Conservation (phyloP, 2,329 filamentous ascomycete genomes). For the Fusarium armeniacum region DNA sequence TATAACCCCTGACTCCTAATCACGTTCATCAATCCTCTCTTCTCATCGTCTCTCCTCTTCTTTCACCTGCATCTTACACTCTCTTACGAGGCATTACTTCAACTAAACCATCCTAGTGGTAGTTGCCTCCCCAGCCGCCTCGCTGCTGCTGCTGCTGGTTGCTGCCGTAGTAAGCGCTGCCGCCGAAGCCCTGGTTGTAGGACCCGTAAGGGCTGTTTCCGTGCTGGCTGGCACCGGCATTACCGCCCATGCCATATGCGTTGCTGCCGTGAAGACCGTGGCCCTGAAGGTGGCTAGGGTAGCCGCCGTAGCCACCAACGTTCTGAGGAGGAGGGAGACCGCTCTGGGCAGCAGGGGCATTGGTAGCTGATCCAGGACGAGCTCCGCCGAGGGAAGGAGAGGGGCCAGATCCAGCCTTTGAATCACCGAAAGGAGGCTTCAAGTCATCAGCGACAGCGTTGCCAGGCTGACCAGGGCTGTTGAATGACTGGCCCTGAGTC, state of each 20-base stretch:
- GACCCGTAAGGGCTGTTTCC: constrained; percentile 67
- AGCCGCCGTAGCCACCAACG: constrained; percentile 69
- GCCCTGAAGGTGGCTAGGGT: constrained; percentile 68
- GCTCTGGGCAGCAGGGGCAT: constrained; percentile 62
- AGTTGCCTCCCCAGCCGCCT: constrained; percentile 72
- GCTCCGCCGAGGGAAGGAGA: constrained; percentile 69
- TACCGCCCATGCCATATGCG: constrained; percentile 68
- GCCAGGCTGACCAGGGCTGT: constrained; percentile 63
- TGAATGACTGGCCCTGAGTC: constrained; percentile 68
- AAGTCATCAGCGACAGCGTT: constrained; percentile 65
- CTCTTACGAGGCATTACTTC: constrained; percentile 25
- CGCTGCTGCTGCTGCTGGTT: constrained; percentile 57
- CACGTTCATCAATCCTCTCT: constrained; percentile 36
- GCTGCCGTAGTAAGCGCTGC: constrained; percentile 63
- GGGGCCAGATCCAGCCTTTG: constrained; percentile 67
- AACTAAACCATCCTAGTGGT: constrained; percentile 61
- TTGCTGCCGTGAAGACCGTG: constrained; percentile 68
- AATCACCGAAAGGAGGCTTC: constrained; percentile 69
- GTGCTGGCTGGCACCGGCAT: constrained; percentile 65
- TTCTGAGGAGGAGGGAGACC: constrained; percentile 70
- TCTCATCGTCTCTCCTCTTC: constrained; percentile 34
- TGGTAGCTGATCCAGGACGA: constrained; percentile 71
- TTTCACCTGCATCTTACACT: constrained; percentile 39
- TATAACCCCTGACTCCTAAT: constrained; percentile 50
- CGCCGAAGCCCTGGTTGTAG: constrained; percentile 64